These are phyloP conservation scores for Stereocaulon alpinum DNA, from an alignment of 495 filamentous ascomycete genomes.

Conservation along the genomic window DNA sequence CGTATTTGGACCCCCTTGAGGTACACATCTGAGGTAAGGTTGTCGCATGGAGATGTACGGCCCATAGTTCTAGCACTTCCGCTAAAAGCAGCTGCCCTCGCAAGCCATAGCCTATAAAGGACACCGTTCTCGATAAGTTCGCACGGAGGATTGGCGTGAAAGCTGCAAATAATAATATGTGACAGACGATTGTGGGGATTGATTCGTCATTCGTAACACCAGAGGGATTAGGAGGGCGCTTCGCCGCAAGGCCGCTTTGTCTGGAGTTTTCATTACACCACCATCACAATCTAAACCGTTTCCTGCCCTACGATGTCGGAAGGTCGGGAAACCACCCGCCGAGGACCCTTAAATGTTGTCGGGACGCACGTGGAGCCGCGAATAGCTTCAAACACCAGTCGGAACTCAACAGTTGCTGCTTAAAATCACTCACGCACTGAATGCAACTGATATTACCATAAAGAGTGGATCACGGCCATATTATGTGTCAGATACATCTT, in stretches of 20 bases:
- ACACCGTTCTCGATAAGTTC: no score
- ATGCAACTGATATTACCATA: no score
- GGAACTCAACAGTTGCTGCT: background rate
- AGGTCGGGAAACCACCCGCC: background rate
- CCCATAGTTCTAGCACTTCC: background rate
- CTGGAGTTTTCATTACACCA: no score
- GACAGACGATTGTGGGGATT: no score
- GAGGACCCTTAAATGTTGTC: background rate
- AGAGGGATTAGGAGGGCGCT: background rate
- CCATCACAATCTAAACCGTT: background rate
- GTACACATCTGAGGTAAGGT: background rate
- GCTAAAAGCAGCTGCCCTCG: background rate
- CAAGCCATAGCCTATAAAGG: background rate
- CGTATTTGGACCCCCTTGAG: background rate
- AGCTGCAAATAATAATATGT: no score
- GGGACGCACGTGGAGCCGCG: conserved; percentile 2
- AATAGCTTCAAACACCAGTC: conserved; percentile 1
- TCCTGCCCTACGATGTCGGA: background rate
- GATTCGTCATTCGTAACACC: background rate
- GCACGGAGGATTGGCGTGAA: no score
- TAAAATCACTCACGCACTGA: background rate
- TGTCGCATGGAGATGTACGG: conserved; percentile 2
- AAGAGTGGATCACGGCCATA: no score
- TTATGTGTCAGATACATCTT: no score
- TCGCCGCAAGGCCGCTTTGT: background rate